Evolutionary conservation across 2,329 filamentous ascomycete species (phyloP).

Genomic region (Cercospora sojina): DNA sequence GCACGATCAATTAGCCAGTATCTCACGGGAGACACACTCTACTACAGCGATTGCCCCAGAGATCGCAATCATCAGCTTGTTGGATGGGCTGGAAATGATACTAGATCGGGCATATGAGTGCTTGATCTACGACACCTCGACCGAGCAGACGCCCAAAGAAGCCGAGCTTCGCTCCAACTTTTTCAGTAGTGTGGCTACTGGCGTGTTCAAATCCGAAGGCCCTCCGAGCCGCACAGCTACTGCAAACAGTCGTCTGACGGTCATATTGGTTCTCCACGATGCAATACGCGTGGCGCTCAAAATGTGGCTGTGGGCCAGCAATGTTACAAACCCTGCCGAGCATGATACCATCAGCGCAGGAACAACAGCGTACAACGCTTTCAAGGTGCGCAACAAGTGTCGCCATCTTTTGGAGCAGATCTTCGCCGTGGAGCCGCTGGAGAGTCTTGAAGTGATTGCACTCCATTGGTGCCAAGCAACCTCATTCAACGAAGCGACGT

Average conservation of each 20-base stretch:
- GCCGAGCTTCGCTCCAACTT: conserved; percentile 77
- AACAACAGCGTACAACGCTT: conserved; percentile 88
- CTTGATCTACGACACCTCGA: conserved; percentile 72
- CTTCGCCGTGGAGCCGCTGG: conserved; percentile 85
- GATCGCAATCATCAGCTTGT: conserved; percentile 47
- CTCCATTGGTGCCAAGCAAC: conserved; percentile 70
- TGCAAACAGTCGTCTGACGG: conserved; percentile 91
- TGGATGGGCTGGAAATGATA: conserved; percentile 91
- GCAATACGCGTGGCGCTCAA: conserved; percentile 86
- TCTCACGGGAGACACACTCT: conserved; percentile 50
- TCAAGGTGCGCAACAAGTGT: conserved; percentile 86
- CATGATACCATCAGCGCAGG: conserved; percentile 64
- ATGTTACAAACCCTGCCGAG: conserved; percentile 55
- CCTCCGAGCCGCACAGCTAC: conserved; percentile 70
- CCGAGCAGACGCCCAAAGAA: conserved; percentile 66
- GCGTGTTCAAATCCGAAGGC: conserved; percentile 78
- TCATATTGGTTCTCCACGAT: conserved; percentile 94
- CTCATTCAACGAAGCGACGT: conserved; percentile 41
- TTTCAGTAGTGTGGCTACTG: conserved; percentile 91
- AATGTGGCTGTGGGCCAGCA: conserved; percentile 91
- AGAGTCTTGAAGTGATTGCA: conserved; percentile 88
- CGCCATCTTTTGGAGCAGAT: conserved; percentile 87
- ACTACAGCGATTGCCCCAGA: conserved; percentile 28
- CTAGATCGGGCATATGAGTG: conserved; percentile 83
- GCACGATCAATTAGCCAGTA: conserved; percentile 68